These are phyloP conservation scores for Diplodia intermedia DNA, from an alignment of 2,329 filamentous ascomycete species.

Conservation along the genomic window DNA sequence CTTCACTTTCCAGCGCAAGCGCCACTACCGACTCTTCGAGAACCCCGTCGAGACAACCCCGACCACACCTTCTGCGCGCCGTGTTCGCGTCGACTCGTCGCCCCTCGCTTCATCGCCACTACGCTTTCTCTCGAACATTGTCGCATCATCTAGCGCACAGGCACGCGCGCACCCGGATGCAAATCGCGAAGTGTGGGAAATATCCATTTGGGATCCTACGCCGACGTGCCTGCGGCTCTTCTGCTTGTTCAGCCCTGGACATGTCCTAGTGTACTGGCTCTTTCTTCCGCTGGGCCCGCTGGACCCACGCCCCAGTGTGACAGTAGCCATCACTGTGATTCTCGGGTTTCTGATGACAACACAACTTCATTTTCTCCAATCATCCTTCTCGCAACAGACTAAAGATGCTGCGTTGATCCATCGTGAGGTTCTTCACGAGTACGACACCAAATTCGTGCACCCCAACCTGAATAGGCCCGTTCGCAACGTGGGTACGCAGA, in stretches of 20 bases:
- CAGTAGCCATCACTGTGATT: constrained; percentile 81
- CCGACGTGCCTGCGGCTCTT: constrained; percentile 83
- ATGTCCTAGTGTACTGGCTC: constrained; percentile 88
- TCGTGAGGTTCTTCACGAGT: constrained; percentile 91
- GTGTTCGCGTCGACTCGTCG: constrained; percentile 86
- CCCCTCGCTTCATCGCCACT: constrained; percentile 80
- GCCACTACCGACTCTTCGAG: constrained; percentile 91
- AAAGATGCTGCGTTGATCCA: constrained; percentile 87
- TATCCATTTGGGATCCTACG: constrained; percentile 91
- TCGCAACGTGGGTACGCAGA: constrained; percentile 80
- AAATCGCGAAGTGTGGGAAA: constrained; percentile 89
- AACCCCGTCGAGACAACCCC: constrained; percentile 77
- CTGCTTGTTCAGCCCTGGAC: constrained; percentile 90
- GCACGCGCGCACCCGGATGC: constrained; percentile 84
- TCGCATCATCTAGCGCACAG: constrained; percentile 71
- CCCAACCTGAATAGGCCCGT: constrained; percentile 84
- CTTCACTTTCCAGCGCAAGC: constrained; percentile 81
- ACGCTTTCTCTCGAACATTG: constrained; percentile 72
- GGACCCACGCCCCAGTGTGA: constrained; percentile 83
- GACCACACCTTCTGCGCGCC: constrained; percentile 82
- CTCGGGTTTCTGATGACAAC: constrained; percentile 76
- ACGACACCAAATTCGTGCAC: constrained; percentile 94
- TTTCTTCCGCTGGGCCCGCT: constrained; percentile 79
- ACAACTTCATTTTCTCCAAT: constrained; percentile 77
- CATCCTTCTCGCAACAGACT: constrained; percentile 79